Conservation (phyloP, 2,329 filamentous ascomycete genomes). For the Blastomyces gilchristii region DNA sequence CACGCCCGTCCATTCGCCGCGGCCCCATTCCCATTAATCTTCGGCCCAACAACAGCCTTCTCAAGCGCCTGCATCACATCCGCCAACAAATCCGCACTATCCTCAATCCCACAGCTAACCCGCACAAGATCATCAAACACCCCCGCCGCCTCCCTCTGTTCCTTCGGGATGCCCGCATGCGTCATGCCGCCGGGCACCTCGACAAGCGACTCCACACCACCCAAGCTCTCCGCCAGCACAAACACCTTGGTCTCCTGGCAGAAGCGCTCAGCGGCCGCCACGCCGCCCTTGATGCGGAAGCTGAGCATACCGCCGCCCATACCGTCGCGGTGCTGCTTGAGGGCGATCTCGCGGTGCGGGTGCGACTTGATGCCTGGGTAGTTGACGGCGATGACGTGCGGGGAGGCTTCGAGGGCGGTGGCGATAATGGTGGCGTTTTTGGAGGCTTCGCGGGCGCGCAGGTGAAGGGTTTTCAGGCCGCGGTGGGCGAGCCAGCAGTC, state of each 20-base stretch:
- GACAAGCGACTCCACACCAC: constrained; percentile 82
- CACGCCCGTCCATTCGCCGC: constrained; percentile 13
- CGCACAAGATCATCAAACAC: constrained; percentile 92
- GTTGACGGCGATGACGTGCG: constrained; percentile 80
- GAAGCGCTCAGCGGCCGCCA: constrained; percentile 79
- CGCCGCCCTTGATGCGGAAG: constrained; percentile 84
- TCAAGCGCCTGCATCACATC: constrained; percentile 79
- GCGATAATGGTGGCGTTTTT: constrained; percentile 73
- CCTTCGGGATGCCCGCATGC: constrained; percentile 84
- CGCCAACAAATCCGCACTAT: constrained; percentile 67
- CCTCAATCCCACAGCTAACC: constrained; percentile 89
- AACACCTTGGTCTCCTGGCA: constrained; percentile 84
- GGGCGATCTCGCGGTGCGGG: constrained; percentile 71
- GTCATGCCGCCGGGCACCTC: constrained; percentile 96
- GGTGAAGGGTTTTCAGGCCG: constrained; percentile 90
- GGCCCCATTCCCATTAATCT: constrained; percentile 31
- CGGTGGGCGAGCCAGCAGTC: constrained; percentile 98
- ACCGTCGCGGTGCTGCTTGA: constrained; percentile 84
- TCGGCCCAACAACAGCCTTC: constrained; percentile 52
- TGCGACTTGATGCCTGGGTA: constrained; percentile 88
- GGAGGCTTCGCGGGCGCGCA: constrained; percentile 76
- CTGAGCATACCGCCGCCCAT: constrained; percentile 97
- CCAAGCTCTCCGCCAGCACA: constrained; percentile 83
- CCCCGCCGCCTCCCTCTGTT: constrained; percentile 81
- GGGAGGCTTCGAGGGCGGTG: constrained; percentile 62